A percentile compares a stretch with the other conserved stretches of the same genome.
These are phyloP conservation scores for Cyclotella baltica DNA, from an alignment of 108 stramenopile genomes.

Conservation along the genomic window DNA sequence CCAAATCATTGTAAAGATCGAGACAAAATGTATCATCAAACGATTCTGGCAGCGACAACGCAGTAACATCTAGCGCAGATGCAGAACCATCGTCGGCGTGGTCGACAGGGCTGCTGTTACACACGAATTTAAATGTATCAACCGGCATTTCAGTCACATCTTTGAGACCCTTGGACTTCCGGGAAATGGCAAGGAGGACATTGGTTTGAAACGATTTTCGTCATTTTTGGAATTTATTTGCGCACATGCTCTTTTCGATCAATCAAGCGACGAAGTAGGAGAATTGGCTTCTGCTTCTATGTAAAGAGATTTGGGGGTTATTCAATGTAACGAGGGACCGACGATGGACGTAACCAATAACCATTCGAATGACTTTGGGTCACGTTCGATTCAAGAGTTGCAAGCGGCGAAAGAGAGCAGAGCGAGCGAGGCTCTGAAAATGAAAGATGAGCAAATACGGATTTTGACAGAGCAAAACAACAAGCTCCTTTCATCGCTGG, in stretches of 20 bases:
- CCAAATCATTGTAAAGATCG: slow-evolving; percentile 35
- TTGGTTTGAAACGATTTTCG: no score
- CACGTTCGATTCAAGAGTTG: slow-evolving; percentile 43
- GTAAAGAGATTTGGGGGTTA: no score
- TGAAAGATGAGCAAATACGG: slow-evolving; percentile 86
- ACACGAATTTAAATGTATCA: not conserved
- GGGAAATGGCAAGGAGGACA: no score
- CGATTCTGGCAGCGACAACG: slow-evolving; percentile 49
- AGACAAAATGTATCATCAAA: slow-evolving; percentile 46
- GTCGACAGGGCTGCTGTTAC: slow-evolving; percentile 36
- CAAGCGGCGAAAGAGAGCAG: slow-evolving; percentile 46
- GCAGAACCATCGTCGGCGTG: slow-evolving; percentile 28
- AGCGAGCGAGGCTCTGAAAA: slow-evolving; percentile 70
- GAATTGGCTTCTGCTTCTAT: no score
- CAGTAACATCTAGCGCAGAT: slow-evolving; percentile 29
- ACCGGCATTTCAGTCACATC: not conserved
- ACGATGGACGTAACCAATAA: not conserved
- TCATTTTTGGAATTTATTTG: no score
- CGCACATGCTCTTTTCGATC: no score
- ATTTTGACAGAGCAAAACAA: slow-evolving; percentile 82
- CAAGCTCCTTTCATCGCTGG: slow-evolving; percentile 63
- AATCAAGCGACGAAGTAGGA: no score
- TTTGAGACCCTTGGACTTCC: not conserved
- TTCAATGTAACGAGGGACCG: no score
- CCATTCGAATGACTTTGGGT: not conserved